Percentiles rank a stretch among this genome's conserved stretches.
Conservation (phyloP, 1,139 yeast species). For the Zygosaccharomyces pseudobailii region DNA sequence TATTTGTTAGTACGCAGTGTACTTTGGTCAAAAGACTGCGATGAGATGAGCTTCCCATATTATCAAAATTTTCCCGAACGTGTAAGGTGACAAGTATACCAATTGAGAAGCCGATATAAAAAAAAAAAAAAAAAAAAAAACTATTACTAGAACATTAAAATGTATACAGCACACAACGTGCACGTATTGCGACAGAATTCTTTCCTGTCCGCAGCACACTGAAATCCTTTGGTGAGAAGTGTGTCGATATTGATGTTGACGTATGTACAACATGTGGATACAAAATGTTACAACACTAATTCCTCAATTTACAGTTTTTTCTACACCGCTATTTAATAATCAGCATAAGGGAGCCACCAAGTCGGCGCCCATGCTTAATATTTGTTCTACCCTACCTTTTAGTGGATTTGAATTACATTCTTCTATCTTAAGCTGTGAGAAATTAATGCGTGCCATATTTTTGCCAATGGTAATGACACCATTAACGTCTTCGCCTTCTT, state of each 20-base stretch:
- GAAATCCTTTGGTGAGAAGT: too few species aligned
- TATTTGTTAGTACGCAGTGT: not conserved
- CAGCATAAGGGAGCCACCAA: slow-evolving; percentile 72
- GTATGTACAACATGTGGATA: too few species aligned
- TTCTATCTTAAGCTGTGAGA: slow-evolving; percentile 59
- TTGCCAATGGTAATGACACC: slow-evolving; percentile 57
- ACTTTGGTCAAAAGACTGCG: slow-evolving; percentile 8
- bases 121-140: not conserved
- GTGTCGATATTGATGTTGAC: too few species aligned
- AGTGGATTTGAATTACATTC: slow-evolving; percentile 69
- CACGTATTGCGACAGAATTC: too few species aligned
- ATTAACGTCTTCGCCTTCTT: slow-evolving; percentile 47
- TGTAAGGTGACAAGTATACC: slow-evolving; percentile 4
- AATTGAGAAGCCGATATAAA: not conserved
- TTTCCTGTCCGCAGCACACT: too few species aligned
- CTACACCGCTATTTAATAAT: slow-evolving; percentile 7
- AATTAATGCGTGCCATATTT: slow-evolving; percentile 65
- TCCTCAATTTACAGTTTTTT: not conserved
- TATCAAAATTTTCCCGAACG: slow-evolving; percentile 8
- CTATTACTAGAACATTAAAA: not conserved
- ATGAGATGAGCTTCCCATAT: slow-evolving; percentile 23
- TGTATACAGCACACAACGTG: too few species aligned
- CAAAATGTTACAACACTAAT: not conserved
- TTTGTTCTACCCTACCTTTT: slow-evolving; percentile 76
- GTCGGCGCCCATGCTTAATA: slow-evolving; percentile 69